These are phyloP conservation scores for Polyporus arcularius DNA, from an alignment of 768 basidiomycete species.

Conservation along the genomic window DNA sequence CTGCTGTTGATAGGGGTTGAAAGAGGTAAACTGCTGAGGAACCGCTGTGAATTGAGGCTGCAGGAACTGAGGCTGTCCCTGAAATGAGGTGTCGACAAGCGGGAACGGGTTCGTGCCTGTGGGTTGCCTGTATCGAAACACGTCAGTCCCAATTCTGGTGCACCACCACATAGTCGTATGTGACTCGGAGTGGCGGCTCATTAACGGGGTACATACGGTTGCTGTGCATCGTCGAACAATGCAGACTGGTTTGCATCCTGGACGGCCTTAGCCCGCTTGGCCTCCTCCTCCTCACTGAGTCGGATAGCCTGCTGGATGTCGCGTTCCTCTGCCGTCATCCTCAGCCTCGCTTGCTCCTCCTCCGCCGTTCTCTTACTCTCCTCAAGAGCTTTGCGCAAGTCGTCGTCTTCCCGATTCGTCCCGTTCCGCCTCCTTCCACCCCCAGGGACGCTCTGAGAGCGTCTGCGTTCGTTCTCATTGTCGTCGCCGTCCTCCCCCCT, in stretches of 20 bases:
- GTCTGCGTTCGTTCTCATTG: conserved; percentile 48
- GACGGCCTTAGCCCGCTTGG: conserved; percentile 64
- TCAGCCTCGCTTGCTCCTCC: conserved; percentile 58
- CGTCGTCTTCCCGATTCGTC: conserved; percentile 70
- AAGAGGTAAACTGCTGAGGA: conserved; percentile 87
- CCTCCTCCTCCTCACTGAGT: conserved; percentile 91
- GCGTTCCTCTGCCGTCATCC: conserved; percentile 66
- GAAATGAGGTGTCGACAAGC: conserved; percentile 57
- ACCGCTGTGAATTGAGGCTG: conserved; percentile 79
- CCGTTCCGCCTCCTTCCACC: conserved; percentile 19
- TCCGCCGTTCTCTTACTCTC: conserved; percentile 78
- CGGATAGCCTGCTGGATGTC: conserved; percentile 83
- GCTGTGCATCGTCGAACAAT: conserved; percentile 86
- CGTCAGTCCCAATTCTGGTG: conserved; percentile 8
- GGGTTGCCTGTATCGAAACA: conserved; percentile 1
- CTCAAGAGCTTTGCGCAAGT: conserved; percentile 83
- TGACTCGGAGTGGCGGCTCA: neutral
- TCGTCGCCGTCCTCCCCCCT: conserved; percentile 38
- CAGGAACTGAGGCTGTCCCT: conserved; percentile 42
- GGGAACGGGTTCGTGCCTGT: conserved; percentile 59
- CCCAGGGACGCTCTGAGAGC: conserved; percentile 32
- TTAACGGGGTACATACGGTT: conserved; percentile 54
- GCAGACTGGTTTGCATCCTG: conserved; percentile 72
- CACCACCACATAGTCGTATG: neutral
- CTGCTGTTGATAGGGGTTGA: conserved; percentile 94